Evolutionary conservation across 805 yeast species (phyloP), one percentile per base, ranked within the genome.

Genomic region (Candida ulmi): DNA sequence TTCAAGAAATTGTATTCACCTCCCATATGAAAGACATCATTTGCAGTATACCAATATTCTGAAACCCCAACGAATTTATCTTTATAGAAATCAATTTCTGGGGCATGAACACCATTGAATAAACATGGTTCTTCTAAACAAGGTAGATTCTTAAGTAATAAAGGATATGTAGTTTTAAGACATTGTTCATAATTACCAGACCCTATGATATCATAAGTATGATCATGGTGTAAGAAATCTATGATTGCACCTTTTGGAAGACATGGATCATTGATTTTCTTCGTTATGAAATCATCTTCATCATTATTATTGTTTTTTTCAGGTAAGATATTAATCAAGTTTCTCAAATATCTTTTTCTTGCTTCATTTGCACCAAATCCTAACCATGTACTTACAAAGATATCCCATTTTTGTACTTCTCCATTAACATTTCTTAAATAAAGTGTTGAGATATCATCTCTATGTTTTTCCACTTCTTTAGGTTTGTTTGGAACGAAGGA

Each of bases 281-380:
- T 56, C 1, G 69, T 66, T 8, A 35, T 33, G 42, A 58, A 68
- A 36, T 68, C 74, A 38, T 66, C 69, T 39, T 74, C 76, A 13
- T 72, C 72, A 40, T 68, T 61, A 19, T 48, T 54, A 50, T 74
- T 76, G 33, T 71, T 65, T 44, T 65, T 66, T 39, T 69, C 75
- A 0, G 78, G 78, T 18, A 76, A 52, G 5, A 69, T 54, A 41
- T 67, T 60, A 13, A 83, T 68, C 38, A 84, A 57, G 35, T 75
- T 78, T 27, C 68, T 68, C 34, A 87, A 63, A 56, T 83, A 85
- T 44, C 98, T 66, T 39, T 68, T 71, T 31, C 95, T 69, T 9
- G 98, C 97, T 57, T 91, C 88, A 52, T 93, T 93, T 2, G 98
- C 98, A 11, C 99, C 99, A 63, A 87, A 93, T 1, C 98, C 98